Conservation (phyloP, 1,284 basidiomycete genomes). For the Lentinula novae-zelandiae region DNA sequence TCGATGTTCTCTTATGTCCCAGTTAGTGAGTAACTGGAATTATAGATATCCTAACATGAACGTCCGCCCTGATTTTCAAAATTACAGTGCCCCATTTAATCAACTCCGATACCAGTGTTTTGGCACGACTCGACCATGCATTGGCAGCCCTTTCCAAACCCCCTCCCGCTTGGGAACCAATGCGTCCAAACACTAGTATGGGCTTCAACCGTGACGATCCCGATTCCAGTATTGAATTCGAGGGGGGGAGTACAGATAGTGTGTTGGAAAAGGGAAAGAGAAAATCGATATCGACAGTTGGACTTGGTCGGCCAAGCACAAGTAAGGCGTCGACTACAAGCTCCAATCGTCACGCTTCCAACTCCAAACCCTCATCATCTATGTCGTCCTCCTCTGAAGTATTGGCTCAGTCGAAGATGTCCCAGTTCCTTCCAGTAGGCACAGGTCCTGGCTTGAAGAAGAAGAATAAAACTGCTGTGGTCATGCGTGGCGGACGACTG, state of each 20-base stretch:
- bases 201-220: slow-evolving; percentile 10
- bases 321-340: neutral
- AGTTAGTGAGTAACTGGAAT: slow-evolving; percentile 8
- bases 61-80: neutral
- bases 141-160: neutral
- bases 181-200: slow-evolving; percentile 11
- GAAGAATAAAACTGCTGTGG: neutral
- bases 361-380: neutral
- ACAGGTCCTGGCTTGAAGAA: slow-evolving; percentile 6
- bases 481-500: slow-evolving; percentile 12
- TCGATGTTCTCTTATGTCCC: slow-evolving; percentile 29
- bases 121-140: neutral
- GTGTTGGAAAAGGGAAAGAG: neutral
- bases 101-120: neutral
- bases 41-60: neutral
- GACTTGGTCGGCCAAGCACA: slow-evolving; percentile 7
- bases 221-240: slow-evolving; percentile 2
- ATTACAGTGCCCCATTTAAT: neutral
- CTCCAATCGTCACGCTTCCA: neutral
- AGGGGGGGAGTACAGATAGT: neutral
- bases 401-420: slow-evolving; percentile 2
- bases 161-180: neutral
- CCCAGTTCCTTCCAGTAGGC: slow-evolving; percentile 10
- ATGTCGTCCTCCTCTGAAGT: neutral
- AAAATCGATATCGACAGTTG: slow-evolving; percentile 1